Conservation (phyloP, 225 moss, liverwort and hornwort genomes). For the Polytrichum formosum region DNA sequence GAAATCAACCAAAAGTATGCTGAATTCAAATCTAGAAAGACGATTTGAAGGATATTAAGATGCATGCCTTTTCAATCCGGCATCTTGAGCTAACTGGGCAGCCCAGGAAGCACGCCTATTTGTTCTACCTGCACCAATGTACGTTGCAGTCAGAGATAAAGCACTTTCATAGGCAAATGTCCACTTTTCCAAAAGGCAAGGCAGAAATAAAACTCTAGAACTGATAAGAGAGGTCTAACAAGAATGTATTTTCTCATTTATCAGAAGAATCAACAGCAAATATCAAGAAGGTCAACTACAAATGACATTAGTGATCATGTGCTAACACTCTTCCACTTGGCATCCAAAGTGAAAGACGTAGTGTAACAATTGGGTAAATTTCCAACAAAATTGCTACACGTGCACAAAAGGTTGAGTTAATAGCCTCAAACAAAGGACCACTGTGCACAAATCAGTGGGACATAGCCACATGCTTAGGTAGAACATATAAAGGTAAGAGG, state of each 20-base stretch:
- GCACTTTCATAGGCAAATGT: no score
- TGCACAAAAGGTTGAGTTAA: neutral
- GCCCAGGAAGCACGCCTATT: constrained; percentile 74
- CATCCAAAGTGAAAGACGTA: no score
- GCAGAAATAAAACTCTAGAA: no score
- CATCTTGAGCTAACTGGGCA: constrained; percentile 75
- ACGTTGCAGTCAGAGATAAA: no score
- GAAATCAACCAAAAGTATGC: neutral
- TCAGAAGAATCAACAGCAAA: no score
- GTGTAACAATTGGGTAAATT: neutral
- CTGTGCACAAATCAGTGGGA: neutral
- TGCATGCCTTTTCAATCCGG: constrained; percentile 56
- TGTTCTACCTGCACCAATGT: constrained; percentile 46
- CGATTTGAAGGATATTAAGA: neutral
- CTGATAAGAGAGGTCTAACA: no score
- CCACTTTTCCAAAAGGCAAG: no score
- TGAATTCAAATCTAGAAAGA: neutral
- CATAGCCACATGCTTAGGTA: neutral
- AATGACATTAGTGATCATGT: no score
- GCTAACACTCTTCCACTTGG: no score
- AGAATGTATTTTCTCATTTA: no score
- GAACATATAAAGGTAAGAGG: neutral
- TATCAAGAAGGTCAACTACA: no score
- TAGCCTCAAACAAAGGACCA: neutral
- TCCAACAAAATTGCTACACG: neutral